These are phyloP conservation scores for Fusarium sp. DNA, from an alignment of 2,329 filamentous ascomycete genomes.

Conservation along the genomic window DNA sequence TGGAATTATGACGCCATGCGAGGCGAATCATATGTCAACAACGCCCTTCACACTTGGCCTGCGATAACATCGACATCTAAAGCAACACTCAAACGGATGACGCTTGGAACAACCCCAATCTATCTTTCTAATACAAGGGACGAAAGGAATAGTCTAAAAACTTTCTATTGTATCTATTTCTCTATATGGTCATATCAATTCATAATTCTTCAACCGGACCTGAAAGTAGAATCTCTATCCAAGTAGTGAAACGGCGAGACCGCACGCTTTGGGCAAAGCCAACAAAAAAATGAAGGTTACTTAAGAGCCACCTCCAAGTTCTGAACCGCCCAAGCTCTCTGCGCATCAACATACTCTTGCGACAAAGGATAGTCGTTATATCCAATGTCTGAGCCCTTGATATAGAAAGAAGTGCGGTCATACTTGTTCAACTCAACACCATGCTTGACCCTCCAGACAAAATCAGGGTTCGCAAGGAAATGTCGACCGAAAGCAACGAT, in stretches of 20 bases:
- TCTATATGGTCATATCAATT: neutral
- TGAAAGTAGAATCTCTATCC: too few relatives aligned
- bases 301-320: conserved; percentile 19
- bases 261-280: too few relatives aligned
- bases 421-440: conserved; percentile 46
- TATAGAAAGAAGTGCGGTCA: conserved; percentile 48
- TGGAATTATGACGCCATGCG: neutral
- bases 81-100: too few relatives aligned
- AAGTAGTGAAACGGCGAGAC: too few relatives aligned
- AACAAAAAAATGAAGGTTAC: neutral
- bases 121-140: too few relatives aligned
- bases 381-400: conserved; percentile 32
- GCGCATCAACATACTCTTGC: conserved; percentile 19
- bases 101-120: too few relatives aligned
- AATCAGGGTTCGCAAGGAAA: conserved; percentile 51
- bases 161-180: neutral
- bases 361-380: conserved; percentile 46
- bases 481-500: conserved; percentile 51
- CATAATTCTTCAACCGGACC: neutral
- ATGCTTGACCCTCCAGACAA: conserved; percentile 49
- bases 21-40: conserved; percentile 3
- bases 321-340: conserved; percentile 21
- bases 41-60: conserved; percentile 1
- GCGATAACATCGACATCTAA: too few relatives aligned
- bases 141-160: neutral